Conservation (phyloP, 768 basidiomycete species). For the Lyophyllum shimeji region DNA sequence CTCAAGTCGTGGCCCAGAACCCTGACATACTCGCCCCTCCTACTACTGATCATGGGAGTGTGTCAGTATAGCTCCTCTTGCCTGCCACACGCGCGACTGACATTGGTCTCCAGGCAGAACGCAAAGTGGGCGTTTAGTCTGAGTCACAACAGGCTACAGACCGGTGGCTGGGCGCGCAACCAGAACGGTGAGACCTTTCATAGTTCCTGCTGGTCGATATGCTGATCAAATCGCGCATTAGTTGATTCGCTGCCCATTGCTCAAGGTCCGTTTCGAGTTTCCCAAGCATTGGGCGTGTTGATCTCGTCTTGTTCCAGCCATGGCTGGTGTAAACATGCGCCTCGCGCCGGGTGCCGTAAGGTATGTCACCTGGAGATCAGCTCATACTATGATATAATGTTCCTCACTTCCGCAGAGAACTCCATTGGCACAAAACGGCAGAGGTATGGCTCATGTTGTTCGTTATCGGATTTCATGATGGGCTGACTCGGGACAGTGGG, state of each 20-base stretch:
- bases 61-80: constrained; percentile 29
- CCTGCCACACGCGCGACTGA: background rate
- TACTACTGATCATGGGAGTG: constrained; percentile 41
- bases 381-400: background rate
- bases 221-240: constrained; percentile 17
- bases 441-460: constrained; percentile 29
- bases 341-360: constrained; percentile 49
- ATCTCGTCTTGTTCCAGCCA: constrained; percentile 20
- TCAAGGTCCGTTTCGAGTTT: constrained; percentile 27
- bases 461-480: background rate
- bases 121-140: constrained; percentile 59
- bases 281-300: background rate
- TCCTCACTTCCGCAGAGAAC: constrained; percentile 33
- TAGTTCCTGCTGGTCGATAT: background rate
- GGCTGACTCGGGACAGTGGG: constrained; percentile 37
- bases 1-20: constrained; percentile 41
- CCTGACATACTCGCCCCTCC: constrained; percentile 45
- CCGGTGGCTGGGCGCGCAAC: constrained; percentile 61
- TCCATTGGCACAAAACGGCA: constrained; percentile 54
- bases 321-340: constrained; percentile 55
- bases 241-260: constrained; percentile 51
- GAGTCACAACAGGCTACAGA: constrained; percentile 55
- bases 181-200: constrained; percentile 40
- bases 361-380: constrained; percentile 20
- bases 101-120: constrained; percentile 33